phyloP scores from a whole-genome alignment of 345 rosid genomes.

The Arabis hirsuta region DNA sequence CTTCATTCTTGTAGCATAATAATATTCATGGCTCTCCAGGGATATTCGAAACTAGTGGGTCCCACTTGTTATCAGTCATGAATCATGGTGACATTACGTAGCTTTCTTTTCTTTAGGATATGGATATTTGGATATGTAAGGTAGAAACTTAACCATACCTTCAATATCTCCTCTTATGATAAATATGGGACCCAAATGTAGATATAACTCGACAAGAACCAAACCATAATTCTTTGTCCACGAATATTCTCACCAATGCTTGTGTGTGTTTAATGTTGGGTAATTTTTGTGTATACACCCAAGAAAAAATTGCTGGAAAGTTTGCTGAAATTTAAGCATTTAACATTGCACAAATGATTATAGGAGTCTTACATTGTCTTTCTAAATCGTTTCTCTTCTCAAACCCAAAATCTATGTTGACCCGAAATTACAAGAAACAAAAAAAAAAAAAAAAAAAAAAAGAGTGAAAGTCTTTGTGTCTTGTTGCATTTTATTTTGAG shows the following conservation, averaged over 20 bases:
- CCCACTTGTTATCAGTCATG: neutral
- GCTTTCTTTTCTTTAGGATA: constrained; percentile 16
- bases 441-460: constrained; percentile 3
- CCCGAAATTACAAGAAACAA: constrained; percentile 35
- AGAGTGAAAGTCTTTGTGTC: constrained; percentile 20
- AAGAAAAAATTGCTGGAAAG: neutral
- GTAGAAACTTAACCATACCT: constrained; percentile 32
- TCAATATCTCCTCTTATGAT: neutral
- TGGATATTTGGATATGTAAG: constrained; percentile 35
- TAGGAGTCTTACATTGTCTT: constrained; percentile 34
- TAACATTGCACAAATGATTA: constrained; percentile 25
- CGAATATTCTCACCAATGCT: neutral
- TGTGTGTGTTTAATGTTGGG: neutral
- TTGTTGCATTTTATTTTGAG: constrained; percentile 37
- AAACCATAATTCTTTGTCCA: constrained; percentile 13
- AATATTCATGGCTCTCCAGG: neutral
- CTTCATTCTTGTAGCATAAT: neutral
- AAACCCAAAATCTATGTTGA: constrained; percentile 39
- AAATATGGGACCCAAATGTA: constrained; percentile 11
- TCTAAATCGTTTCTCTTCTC: constrained; percentile 36
- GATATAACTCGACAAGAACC: constrained; percentile 20
- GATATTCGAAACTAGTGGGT: constrained; percentile 17
- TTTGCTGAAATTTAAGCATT: constrained; percentile 29
- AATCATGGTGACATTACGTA: constrained; percentile 11
- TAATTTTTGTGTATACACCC: constrained; percentile 7